phyloP scores from a whole-genome alignment of 1,284 basidiomycete species.

The Sporisorium scitamineum region DNA sequence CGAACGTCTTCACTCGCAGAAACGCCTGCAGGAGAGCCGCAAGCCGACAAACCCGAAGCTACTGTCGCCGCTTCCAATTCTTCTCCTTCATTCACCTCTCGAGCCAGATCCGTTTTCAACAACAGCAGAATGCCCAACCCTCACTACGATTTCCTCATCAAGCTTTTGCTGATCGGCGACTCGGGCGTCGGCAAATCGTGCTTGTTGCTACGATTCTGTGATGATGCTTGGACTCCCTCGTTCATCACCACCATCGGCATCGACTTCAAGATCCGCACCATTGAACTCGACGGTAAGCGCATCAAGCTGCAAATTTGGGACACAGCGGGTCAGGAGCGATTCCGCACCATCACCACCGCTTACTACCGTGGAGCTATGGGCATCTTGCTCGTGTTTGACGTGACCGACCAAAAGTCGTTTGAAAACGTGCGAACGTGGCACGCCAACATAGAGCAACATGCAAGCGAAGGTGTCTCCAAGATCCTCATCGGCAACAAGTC shows the following conservation, averaged over 20 bases:
- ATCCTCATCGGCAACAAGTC: constrained; percentile 99
- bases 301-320: constrained; percentile 99
- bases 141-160: constrained; percentile 66
- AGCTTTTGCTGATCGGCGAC: constrained; percentile 64
- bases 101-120: constrained; percentile 10
- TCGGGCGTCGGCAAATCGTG: constrained; percentile 90
- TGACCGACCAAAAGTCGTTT: constrained; percentile 97
- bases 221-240: constrained; percentile 99
- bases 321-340: constrained; percentile 98
- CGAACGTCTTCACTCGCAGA: constrained; percentile 19
- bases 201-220: constrained; percentile 96
- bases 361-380: constrained; percentile 99
- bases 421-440: constrained; percentile 99
- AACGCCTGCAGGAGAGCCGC: neutral
- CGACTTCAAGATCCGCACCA: constrained; percentile 81
- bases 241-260: constrained; percentile 98
- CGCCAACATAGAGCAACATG: constrained; percentile 97
- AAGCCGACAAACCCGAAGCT: constrained; percentile 3
- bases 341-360: constrained; percentile 99
- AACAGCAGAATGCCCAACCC: constrained; percentile 62
- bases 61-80: neutral
- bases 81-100: neutral
- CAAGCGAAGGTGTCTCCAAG: constrained; percentile 98
- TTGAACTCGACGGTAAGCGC: constrained; percentile 93
- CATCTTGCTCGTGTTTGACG: constrained; percentile 97